Base-by-base conservation (phyloP, 345 rosid species). In the Carallia brachiata region DNA sequence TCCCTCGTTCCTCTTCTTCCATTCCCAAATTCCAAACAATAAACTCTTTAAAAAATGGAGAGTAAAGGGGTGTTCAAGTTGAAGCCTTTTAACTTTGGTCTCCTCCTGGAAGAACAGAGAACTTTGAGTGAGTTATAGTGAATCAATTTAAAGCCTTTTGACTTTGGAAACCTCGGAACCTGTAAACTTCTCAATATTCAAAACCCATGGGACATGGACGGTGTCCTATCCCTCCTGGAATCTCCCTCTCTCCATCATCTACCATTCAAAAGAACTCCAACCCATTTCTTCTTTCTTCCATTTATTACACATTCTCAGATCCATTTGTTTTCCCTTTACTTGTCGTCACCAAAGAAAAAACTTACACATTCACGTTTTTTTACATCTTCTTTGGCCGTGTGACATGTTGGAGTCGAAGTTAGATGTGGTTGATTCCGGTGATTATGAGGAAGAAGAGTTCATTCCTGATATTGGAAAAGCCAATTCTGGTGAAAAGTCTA, bases 341-440 rank as follows among this genome's bases (percentile, higher is more conserved):
- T 88, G 82, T 67, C 53, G 48, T 74, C 65, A 60, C n/a, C n/a
- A n/a, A n/a, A n/a, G n/a, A n/a, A 85, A 83, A 79, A 77, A 23
- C 71, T 48, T 34, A 12, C 56, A 67, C 6, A 7, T 54, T 61
- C 71, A 54, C 67, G 52, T 60, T 59, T n/a, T 52, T 28, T 76
- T 53, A n/a, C n/a, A n/a, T n/a, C n/a, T n/a, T n/a, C n/a, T 64
- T 74, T 83, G 81, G 89, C 77, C 59, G 12, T 56, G 63, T 58
- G 83, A 34, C 56, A 89, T 86, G 96, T 73, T 86, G 61, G 83
- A 76, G 68, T 72, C 69, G 48, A 81, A 84, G 62, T 68, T 84
- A n/a, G 85, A 89, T 72, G 77, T 63, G 1, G 69, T 81, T 61
- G 71, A 78, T 53, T 79, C 65, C 54, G 66, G 66, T 5, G 83